Conservation (phyloP, 768 basidiomycete species). For the Candolleomyces eurysporus region DNA sequence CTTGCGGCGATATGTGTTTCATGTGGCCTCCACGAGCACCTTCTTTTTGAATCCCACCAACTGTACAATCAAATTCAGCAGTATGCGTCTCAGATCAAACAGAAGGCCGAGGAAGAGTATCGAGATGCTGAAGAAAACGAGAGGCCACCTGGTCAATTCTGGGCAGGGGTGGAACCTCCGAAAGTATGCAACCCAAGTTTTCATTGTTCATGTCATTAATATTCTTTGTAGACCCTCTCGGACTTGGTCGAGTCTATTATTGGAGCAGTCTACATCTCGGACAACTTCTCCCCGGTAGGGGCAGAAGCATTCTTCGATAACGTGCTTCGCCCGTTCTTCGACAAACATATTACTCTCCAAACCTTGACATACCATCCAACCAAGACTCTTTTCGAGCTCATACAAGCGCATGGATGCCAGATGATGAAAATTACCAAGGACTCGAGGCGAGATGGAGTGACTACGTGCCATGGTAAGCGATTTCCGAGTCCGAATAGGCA, state of each 20-base stretch:
- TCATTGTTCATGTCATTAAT: background rate
- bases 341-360: conserved; percentile 68
- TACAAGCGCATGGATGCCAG: conserved; percentile 72
- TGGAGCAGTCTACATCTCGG: conserved; percentile 78
- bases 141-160: conserved; percentile 65
- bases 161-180: conserved; percentile 74
- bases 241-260: conserved; percentile 80
- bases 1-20: conserved; percentile 75
- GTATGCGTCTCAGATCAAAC: conserved; percentile 51
- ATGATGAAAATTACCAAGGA: conserved; percentile 60
- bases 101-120: conserved; percentile 47
- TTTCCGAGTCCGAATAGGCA: background rate
- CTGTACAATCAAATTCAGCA: conserved; percentile 48
- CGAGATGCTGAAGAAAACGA: conserved; percentile 44
- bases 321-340: conserved; percentile 74
- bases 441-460: conserved; percentile 27
- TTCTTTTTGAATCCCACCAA: conserved; percentile 56
- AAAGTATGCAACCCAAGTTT: conserved; percentile 48
- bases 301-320: conserved; percentile 64
- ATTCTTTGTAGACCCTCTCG: conserved; percentile 57
- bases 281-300: conserved; percentile 62
- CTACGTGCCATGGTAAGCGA: conserved; percentile 53
- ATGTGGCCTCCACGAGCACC: conserved; percentile 60
- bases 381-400: conserved; percentile 67
- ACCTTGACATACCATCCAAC: conserved; percentile 78